These are phyloP conservation scores for Pseudognaphalium luteoalbum DNA, from an alignment of 129 eudicot species.

Conservation along the genomic window DNA sequence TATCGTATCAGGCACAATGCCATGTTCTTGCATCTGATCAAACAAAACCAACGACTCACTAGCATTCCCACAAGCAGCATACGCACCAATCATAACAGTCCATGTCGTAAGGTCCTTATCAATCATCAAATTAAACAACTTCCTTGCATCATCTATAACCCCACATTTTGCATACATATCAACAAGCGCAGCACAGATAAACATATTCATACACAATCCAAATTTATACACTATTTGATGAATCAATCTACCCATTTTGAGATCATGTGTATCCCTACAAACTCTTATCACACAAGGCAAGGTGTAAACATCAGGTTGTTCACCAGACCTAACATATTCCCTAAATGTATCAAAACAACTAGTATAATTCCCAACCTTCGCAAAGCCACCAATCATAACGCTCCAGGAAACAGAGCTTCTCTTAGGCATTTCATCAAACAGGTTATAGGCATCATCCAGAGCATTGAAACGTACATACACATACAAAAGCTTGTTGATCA, in stretches of 20 bases:
- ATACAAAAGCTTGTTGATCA: conserved; percentile 52
- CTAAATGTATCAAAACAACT: conserved; percentile 55
- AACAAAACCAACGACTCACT: conserved; percentile 55
- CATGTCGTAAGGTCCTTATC: conserved; percentile 59
- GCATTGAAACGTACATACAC: conserved; percentile 36
- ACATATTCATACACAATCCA: conserved; percentile 36
- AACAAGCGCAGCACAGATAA: conserved; percentile 54
- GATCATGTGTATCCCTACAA: conserved; percentile 49
- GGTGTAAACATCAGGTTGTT: conserved; percentile 49
- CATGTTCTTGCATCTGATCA: conserved; percentile 53
- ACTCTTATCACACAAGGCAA: conserved; percentile 54
- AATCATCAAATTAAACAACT: conserved; percentile 53
- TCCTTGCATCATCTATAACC: conserved; percentile 52
- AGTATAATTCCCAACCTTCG: conserved; percentile 43
- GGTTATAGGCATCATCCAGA: conserved; percentile 39
- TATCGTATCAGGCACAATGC: conserved; percentile 50
- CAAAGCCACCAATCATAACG: conserved; percentile 73
- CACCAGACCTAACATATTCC: conserved; percentile 55
- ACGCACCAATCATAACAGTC: conserved; percentile 74
- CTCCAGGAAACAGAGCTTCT: conserved; percentile 69
- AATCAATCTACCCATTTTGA: conserved; percentile 56
- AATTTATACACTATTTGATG: conserved; percentile 49
- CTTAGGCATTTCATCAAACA: conserved; percentile 54
- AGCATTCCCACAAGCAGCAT: conserved; percentile 51
- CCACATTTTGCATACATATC: conserved; percentile 77